phyloP scores from a whole-genome alignment of 768 basidiomycete genomes.

The Mycena galopus region DNA sequence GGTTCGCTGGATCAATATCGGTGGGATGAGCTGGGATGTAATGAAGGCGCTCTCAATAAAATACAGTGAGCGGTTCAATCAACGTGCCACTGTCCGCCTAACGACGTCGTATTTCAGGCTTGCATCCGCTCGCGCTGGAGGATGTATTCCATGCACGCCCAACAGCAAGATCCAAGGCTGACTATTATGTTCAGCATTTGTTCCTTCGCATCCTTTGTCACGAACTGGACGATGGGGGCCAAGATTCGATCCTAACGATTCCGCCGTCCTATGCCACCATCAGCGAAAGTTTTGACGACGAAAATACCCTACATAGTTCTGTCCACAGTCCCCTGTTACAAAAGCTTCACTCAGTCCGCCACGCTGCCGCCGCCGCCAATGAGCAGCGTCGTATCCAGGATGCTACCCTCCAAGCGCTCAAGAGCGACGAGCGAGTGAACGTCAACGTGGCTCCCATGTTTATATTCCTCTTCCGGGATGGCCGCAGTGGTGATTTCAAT shows the following conservation, averaged over 20 bases:
- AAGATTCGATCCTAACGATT: constrained; percentile 11
- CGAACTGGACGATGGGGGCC: constrained; percentile 55
- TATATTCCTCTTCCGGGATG: constrained; percentile 77
- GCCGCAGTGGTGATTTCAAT: constrained; percentile 66
- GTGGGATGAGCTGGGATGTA: constrained; percentile 78
- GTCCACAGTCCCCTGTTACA: neutral
- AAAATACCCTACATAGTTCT: neutral
- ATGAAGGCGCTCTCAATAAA: constrained; percentile 74
- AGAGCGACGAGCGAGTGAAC: constrained; percentile 67
- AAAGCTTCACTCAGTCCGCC: no score
- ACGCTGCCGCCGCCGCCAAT: constrained; percentile 2
- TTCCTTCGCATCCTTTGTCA: constrained; percentile 81
- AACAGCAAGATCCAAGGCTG: constrained; percentile 72
- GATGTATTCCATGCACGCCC: constrained; percentile 71
- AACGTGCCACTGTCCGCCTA: neutral
- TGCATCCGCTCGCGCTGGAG: constrained; percentile 81
- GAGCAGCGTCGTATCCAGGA: constrained; percentile 20
- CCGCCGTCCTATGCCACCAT: constrained; percentile 49
- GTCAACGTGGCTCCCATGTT: constrained; percentile 69
- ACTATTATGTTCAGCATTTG: constrained; percentile 78
- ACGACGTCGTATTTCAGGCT: constrained; percentile 50
- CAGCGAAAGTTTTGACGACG: neutral
- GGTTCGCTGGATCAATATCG: constrained; percentile 82
- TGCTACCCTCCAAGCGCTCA: constrained; percentile 21
- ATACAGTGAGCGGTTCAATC: constrained; percentile 59